Conservation (phyloP, 805 yeast genomes). For the Tetrapisispora taiwanensis region DNA sequence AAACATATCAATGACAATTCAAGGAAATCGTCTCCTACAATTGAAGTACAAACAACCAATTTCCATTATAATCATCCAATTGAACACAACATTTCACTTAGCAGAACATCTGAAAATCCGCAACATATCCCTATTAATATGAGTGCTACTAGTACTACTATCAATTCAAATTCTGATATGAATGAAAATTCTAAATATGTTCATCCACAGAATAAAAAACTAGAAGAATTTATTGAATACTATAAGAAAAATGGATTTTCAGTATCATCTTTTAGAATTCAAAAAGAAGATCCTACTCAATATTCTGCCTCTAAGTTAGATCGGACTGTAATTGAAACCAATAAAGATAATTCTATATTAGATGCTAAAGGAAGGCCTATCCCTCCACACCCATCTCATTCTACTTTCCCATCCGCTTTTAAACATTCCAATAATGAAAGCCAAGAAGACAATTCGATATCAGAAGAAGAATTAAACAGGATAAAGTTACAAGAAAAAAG, state of each 20-base stretch:
- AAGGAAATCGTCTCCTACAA: background rate
- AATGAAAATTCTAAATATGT: background rate
- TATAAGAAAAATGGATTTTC: conserved; percentile 25
- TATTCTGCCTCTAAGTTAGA: background rate
- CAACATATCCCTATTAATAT: background rate
- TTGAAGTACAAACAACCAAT: background rate
- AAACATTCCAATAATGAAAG: conserved; percentile 6
- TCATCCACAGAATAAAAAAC: conserved; percentile 32
- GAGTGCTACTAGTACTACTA: background rate
- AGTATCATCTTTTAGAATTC: conserved; percentile 16
- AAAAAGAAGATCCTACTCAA: background rate
- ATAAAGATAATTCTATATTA: conserved; percentile 4
- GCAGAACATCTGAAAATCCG: background rate
- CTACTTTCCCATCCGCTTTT: conserved; percentile 43
- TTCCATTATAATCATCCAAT: background rate
- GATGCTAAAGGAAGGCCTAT: conserved; percentile 36
- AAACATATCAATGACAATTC: background rate
- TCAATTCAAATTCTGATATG: no score
- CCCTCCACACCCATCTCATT: conserved; percentile 41
- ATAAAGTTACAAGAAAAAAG: conserved; percentile 4
- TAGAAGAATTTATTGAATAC: conserved; percentile 37
- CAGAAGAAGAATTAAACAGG: background rate
- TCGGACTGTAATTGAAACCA: background rate
- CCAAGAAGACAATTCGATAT: background rate
- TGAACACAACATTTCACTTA: background rate